These are phyloP conservation scores for Dichotomocladium elegans DNA, from an alignment of 371 early-diverging fungal genomes.

Conservation along the genomic window DNA sequence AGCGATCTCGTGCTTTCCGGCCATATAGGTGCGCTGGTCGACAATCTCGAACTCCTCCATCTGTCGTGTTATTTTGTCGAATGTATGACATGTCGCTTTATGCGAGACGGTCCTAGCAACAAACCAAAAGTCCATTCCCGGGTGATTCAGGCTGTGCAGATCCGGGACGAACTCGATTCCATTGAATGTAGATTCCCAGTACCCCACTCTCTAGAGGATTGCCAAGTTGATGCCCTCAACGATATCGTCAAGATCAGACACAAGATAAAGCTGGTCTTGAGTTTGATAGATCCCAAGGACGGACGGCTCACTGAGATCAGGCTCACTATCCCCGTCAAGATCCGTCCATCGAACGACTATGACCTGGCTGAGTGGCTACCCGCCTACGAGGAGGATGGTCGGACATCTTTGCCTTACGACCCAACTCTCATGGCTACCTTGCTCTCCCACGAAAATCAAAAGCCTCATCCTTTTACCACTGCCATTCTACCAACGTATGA, in stretches of 20 bases:
- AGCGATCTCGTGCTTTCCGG: conserved; percentile 26
- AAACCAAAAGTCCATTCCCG: conserved; percentile 1
- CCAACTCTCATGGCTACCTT: conserved; percentile 16
- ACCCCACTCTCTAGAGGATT: conserved; percentile 9
- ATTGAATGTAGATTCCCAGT: conserved; percentile 9
- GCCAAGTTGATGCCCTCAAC: conserved; percentile 26
- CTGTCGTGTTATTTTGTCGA: conserved; percentile 31
- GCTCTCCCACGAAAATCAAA: neutral
- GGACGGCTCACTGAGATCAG: conserved; percentile 35
- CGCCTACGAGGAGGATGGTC: conserved; percentile 25
- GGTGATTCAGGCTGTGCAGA: neutral
- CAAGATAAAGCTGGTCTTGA: conserved; percentile 30
- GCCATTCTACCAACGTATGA: neutral
- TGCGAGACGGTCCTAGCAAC: neutral
- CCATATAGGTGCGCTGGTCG: conserved; percentile 20
- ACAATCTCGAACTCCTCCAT: conserved; percentile 19
- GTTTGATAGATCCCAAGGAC: conserved; percentile 24
- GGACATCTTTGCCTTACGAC: conserved; percentile 30
- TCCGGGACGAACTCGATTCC: neutral
- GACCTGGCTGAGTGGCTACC: too few relatives aligned
- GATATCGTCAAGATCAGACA: conserved; percentile 29
- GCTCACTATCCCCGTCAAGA: conserved; percentile 20
- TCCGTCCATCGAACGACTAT: conserved; percentile 6
- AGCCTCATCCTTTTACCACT: neutral
- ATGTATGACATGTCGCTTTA: conserved; percentile 22